phyloP scores from a whole-genome alignment of 768 basidiomycete genomes.

The Suillus sp. region DNA sequence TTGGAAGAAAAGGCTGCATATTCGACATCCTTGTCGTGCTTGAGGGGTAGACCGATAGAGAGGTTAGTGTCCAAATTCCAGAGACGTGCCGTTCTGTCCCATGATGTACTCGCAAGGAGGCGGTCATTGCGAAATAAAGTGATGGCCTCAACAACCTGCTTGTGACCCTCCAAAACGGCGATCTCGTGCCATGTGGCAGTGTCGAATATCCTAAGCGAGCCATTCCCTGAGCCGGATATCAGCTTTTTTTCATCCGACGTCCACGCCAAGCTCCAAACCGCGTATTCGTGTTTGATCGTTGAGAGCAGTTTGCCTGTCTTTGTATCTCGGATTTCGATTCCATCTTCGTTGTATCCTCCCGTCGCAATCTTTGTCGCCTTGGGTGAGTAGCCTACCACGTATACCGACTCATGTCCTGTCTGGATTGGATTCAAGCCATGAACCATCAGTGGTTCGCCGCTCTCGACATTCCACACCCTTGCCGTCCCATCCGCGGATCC shows the following conservation, averaged over 20 bases:
- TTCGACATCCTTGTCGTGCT: background rate
- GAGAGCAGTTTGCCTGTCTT: background rate
- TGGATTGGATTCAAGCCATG: conserved; percentile 5
- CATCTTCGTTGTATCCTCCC: background rate
- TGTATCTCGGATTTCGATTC: background rate
- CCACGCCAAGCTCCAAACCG: background rate
- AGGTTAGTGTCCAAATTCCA: conserved; percentile 14
- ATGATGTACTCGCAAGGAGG: conserved; percentile 1
- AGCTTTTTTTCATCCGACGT: background rate
- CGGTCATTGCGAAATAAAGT: background rate
- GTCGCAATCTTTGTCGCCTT: background rate
- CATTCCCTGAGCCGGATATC: background rate
- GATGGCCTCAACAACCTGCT: background rate
- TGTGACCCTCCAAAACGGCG: background rate
- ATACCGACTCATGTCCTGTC: background rate
- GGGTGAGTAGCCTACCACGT: conserved; percentile 5
- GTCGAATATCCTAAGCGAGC: background rate
- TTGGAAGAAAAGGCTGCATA: background rate
- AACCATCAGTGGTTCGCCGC: background rate
- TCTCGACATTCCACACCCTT: conserved; percentile 8
- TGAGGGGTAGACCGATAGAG: conserved; percentile 5
- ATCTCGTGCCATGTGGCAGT: background rate
- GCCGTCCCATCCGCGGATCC: conserved; percentile 18
- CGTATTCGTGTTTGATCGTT: background rate
- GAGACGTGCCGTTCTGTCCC: conserved; percentile 12